Base-by-base conservation (phyloP, 108 stramenopile species). In the Craspedostauros australis region DNA sequence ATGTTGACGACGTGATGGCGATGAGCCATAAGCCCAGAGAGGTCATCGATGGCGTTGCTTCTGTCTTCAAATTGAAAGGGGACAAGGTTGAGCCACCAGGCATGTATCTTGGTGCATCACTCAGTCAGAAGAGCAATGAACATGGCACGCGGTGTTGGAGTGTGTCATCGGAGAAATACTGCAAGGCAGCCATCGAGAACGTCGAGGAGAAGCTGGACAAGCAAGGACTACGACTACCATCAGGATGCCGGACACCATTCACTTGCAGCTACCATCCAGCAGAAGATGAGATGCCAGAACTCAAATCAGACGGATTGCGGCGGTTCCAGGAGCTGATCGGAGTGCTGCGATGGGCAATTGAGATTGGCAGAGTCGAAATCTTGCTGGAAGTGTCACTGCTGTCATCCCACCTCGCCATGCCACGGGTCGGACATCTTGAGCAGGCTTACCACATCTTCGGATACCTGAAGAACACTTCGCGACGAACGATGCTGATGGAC, bases 341-440 rank as follows among this genome's bases (percentile, higher is more conserved):
- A 0, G 53, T 73, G 2, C 39, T 70, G 1, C 50, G 64, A 14
- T 78, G 77, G 77, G 59, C 64, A 9, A 43, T 65, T 6, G 68
- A 78, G 45, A 22, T 73, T 2, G 77, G 77, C 0, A 26, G 72
- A 2, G 18, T 66, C 0, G 77, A 78, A 25, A 66, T 77, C 30
- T 5, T 59, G 28, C 15, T 47, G 1, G 76, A 77, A 19, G 67
- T 73, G 0, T 53, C 66, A 7, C 48, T 68, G 58, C 42, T 83
- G 66, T 60, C 68, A 4, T 73, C 64, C 1, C 66, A 70, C 33
- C 34, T 79, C 2, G 68, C 68, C 20, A n/a, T 79, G 11, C 82
- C 82, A 34, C 31, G 82, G 20, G 54, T 54, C 33, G 79, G 76
- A 25, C 83, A 84, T 42, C 41, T 84, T 36, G 50, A 71, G 9